These are phyloP conservation scores for Mycena alexandri DNA, from an alignment of 768 basidiomycete species.

Conservation along the genomic window DNA sequence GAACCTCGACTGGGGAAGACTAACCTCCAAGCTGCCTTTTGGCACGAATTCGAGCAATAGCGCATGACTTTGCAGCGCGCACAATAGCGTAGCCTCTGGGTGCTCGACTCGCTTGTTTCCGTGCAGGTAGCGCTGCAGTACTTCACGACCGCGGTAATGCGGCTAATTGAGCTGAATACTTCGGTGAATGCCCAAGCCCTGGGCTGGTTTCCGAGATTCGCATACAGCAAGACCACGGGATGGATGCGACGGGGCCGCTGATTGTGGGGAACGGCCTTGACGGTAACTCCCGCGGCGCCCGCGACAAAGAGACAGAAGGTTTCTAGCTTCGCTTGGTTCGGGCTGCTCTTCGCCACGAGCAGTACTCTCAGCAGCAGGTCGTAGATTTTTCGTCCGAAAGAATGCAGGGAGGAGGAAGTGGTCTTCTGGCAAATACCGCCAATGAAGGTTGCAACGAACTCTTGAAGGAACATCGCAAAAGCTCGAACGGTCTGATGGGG, in stretches of 20 bases:
- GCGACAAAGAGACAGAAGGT: constrained; percentile 4
- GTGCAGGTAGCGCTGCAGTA: constrained; percentile 14
- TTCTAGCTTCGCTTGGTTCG: not conserved
- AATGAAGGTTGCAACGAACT: constrained; percentile 8
- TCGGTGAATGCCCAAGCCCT: not conserved
- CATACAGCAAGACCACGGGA: not conserved
- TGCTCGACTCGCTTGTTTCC: constrained; percentile 16
- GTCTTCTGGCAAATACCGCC: constrained; percentile 1
- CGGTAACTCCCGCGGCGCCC: not conserved
- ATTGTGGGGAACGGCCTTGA: not conserved
- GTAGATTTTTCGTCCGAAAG: constrained; percentile 7
- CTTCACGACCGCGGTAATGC: not conserved
- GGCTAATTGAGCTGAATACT: not conserved
- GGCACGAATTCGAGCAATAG: constrained; percentile 7
- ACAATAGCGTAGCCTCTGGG: constrained; percentile 3
- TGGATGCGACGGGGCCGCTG: constrained; percentile 2
- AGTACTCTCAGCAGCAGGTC: constrained; percentile 10
- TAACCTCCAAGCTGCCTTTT: constrained; percentile 3
- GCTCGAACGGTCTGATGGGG: not conserved
- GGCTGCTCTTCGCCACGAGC: not conserved
- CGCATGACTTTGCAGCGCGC: constrained; percentile 14
- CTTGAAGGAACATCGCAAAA: not conserved
- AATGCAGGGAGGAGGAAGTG: not conserved
- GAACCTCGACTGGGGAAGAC: no score
- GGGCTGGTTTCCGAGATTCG: not conserved